Evolutionary conservation across 176 grass and related monocot genomes (phyloP), one percentile per base, ranked within the genome.

Genomic region (Lolium multiflorum): DNA sequence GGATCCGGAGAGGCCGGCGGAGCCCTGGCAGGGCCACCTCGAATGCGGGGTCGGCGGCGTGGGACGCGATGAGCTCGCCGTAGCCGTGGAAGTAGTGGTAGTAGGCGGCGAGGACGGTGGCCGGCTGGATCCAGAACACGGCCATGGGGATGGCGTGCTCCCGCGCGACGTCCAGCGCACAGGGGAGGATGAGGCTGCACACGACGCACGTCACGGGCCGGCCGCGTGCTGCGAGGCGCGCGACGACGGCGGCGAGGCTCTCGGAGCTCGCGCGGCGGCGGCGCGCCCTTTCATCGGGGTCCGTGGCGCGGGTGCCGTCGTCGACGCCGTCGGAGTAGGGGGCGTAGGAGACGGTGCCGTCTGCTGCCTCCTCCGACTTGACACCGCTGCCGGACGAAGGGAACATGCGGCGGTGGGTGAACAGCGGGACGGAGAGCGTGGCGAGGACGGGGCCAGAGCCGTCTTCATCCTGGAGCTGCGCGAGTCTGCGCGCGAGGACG

Each of bases 61-160:
- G 71, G 17, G 62, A 35, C 11, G 15, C 11, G 64, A 92, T 26
- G 44, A 90, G 54, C 22, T 78, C 16, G 7, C 21, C 38, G 46
- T 85, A 71, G 17, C 88, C 84, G 11, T 93, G 91, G 85, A 90
- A 92, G 24, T 84, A 90, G 81, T 90, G 88, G 80, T 90, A 90
- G 73, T 63, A 78, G 20, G 72, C 52, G 12, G 74, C 63, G 28
- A 89, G 74, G 15, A 64, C 38, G 14, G 82, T 89, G 8, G 82
- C 87, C 28, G 65, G 74, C 28, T 93, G 91, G 71, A 90, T 88
- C 91, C 91, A 92, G 9, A 76, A 92, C 16, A 89, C 0, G 24
- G 84, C 91, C 1, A 88, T 4, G 5, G 85, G 91, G 55, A 93
- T 63, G 55, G 7, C 37, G 12, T 82, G 63, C 77, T 76, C 62